Evolutionary conservation across 177 flowering plant genomes (phyloP).

Genomic region (Vitis hybrid): DNA sequence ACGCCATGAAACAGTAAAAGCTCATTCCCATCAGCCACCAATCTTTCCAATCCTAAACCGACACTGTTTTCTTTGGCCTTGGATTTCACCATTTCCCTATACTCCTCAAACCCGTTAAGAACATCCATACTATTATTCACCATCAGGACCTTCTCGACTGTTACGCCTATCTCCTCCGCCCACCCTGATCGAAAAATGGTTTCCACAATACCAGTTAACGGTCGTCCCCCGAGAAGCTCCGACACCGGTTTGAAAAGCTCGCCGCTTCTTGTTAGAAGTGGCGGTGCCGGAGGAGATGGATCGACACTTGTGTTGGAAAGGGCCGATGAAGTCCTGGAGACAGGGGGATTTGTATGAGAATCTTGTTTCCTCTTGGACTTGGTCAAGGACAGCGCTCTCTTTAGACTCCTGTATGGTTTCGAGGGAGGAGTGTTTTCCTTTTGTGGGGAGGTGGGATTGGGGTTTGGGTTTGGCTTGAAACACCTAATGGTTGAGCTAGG

Average conservation of each 20-base stretch:
- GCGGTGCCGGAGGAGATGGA: not conserved
- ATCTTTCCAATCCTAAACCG: not conserved
- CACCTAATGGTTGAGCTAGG: conserved; percentile 16
- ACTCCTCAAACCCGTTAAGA: conserved; percentile 9
- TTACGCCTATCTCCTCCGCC: not conserved
- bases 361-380: not conserved
- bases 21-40: conserved; percentile 13
- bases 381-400: not conserved
- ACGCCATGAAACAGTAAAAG: conserved; percentile 7
- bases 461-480: conserved; percentile 15
- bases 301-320: too few relatives aligned
- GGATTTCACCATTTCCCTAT: conserved; percentile 13
- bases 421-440: not conserved
- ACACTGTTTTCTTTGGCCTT: not conserved
- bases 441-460: conserved; percentile 6
- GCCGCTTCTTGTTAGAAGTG: not conserved
- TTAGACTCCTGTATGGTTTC: not conserved
- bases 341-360: not conserved
- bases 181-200: conserved; percentile 12
- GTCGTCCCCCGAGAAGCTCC: not conserved
- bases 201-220: conserved; percentile 2
- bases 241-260: not conserved
- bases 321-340: not conserved
- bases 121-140: conserved; percentile 11
- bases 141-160: conserved; percentile 8